Evolutionary conservation across 164 flowering plant genomes (phyloP).

Genomic region (Tinospora cordifolia): DNA sequence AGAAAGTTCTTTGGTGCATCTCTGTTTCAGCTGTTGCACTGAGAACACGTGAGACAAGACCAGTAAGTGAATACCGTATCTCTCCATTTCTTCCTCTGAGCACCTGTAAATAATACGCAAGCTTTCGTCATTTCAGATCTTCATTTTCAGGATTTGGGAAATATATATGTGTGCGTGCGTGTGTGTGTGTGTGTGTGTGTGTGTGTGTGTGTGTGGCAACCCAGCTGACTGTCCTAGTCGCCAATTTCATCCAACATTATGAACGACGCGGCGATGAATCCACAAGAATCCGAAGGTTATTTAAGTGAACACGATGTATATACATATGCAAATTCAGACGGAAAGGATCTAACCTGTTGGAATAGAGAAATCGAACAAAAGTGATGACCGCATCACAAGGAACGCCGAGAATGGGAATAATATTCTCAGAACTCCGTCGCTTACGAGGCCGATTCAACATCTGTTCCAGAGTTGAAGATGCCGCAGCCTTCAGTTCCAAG

Average conservation of each 20-base stretch:
- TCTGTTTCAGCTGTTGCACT: conserved; percentile 61
- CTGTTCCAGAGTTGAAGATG: conserved; percentile 65
- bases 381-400: conserved; percentile 60
- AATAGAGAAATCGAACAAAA: conserved; percentile 63
- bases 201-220: no score
- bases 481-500: conserved; percentile 42
- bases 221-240: no score
- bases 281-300: no score
- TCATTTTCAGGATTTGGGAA: no score
- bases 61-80: conserved; percentile 70
- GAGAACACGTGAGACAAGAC: conserved; percentile 72
- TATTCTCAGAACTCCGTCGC: conserved; percentile 33
- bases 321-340: not conserved
- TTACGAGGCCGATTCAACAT: conserved; percentile 48
- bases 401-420: conserved; percentile 67
- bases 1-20: conserved; percentile 45
- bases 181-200: no score
- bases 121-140: conserved; percentile 10
- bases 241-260: no score
- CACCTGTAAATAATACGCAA: conserved; percentile 33
- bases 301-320: no score
- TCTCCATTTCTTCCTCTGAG: conserved; percentile 58
- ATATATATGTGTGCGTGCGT: no score
- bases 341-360: conserved; percentile 38
- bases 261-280: no score